Percentiles rank a stretch among this genome's conserved stretches.
phyloP scores from a whole-genome alignment of 768 basidiomycete species.

The Naganishia vishniacii region DNA sequence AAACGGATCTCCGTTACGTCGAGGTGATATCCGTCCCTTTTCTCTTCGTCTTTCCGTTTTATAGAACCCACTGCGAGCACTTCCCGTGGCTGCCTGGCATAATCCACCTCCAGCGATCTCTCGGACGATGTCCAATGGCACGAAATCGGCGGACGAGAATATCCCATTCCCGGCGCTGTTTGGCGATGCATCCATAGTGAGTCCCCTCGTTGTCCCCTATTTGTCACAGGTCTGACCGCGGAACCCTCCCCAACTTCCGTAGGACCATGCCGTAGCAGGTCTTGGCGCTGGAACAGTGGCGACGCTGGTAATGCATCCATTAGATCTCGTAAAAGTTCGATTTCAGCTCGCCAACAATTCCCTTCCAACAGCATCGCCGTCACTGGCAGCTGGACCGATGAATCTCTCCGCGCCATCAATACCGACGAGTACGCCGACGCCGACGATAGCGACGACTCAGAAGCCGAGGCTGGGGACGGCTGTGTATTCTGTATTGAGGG shows the following conservation, averaged over 20 bases:
- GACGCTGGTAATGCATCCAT: conserved; percentile 91
- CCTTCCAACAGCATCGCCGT: not conserved
- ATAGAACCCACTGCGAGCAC: too few species aligned
- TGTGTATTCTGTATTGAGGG: conserved; percentile 66
- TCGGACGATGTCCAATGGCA: not conserved
- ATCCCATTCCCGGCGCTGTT: conserved; percentile 34
- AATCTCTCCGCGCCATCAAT: not conserved
- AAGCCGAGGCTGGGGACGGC: conserved; percentile 50
- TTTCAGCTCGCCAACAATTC: conserved; percentile 76
- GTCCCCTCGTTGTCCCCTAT: too few species aligned
- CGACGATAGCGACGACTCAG: conserved; percentile 20
- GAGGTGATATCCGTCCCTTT: too few species aligned
- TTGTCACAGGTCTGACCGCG: too few species aligned
- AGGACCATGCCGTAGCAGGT: conserved; percentile 95
- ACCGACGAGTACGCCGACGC: not conserved
- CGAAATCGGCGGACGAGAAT: not conserved
- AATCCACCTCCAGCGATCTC: too few species aligned
- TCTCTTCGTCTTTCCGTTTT: too few species aligned
- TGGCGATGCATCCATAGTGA: conserved; percentile 40
- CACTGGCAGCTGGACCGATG: not conserved
- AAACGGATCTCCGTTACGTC: too few species aligned
- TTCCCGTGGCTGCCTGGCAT: too few species aligned
- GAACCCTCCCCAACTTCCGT: not conserved
- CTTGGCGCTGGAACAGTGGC: conserved; percentile 87
- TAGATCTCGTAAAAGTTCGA: conserved; percentile 91